Evolutionary conservation across 345 rosid species (phyloP), one percentile per base, ranked within the genome.

Genomic region (Citrus inodora): DNA sequence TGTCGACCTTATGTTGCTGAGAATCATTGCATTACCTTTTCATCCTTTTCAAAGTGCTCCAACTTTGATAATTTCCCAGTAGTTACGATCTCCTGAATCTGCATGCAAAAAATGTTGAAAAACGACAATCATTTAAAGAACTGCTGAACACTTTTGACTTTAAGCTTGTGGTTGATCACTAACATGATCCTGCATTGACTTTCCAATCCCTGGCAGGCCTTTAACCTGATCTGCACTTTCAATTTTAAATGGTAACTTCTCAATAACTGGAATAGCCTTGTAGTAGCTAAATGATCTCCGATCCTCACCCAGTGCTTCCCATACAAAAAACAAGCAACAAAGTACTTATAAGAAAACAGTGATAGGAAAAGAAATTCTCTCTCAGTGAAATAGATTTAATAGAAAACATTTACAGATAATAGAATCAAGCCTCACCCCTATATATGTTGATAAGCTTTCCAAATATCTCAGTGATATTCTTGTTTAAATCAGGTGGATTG

Each of bases 121-220:
- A 74, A 46, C 5, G 24, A n/a, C 58, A 81, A 76, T 66, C 64
- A 28, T 76, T 35, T 71, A 28, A 68, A 76, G 59, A 69, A 42
- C 71, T 70, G 70, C 25, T 1, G 10, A 30, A 62, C 33, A 24
- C 19, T 56, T 67, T 11, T 75, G 53, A 65, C 42, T 27, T 35
- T 14, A 10, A 63, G 62, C 19, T 16, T 10, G 67, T 7, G 32
- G 74, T 80, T 59, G 68, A 24, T 76, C 38, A 82, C 99, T 90
- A 78, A 96, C 99, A 88, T 96, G 98, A 81, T 96, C 97, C 86
- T 84, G 91, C 91, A 96, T n/a, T 11, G 99, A 90, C 89, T 94
- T 96, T 51, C 99, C 99, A 82, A 96, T 94, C 64, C 94, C 91
- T 74, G 99, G 95, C 72, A 92, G 90, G 79, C 86, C 76, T 79